Conservation (phyloP, 176 grass and related monocot genomes). For the Metroxylon sagu region DNA sequence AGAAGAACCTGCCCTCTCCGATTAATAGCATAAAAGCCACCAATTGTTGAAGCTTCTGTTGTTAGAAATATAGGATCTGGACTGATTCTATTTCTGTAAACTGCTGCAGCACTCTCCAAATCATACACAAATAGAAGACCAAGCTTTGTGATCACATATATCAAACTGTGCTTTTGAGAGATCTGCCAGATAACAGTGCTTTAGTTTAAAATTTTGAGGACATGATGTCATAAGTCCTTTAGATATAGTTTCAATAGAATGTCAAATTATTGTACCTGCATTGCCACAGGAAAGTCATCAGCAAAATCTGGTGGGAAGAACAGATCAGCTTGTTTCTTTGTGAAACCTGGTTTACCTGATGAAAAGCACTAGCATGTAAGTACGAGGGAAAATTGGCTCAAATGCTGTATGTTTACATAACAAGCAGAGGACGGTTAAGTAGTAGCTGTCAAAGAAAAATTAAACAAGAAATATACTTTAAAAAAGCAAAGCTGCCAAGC, state of each 20-base stretch:
- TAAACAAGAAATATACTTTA: no score
- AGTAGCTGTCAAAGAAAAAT: no score
- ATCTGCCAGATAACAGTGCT: slow-evolving; percentile 33
- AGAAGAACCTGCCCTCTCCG: slow-evolving; percentile 92
- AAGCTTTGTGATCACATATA: slow-evolving; percentile 95
- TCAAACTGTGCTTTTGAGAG: slow-evolving; percentile 87
- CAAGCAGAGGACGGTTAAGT: no score
- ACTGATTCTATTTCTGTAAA: slow-evolving; percentile 97
- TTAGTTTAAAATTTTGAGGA: no score
- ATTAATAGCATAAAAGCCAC: slow-evolving; percentile 97
- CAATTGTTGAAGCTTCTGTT: slow-evolving; percentile 61
- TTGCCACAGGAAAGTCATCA: slow-evolving; percentile 92
- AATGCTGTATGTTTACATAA: no score
- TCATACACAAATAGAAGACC: slow-evolving; percentile 96
- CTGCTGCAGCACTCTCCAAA: slow-evolving; percentile 80
- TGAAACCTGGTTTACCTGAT: slow-evolving; percentile 75
- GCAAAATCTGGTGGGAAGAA: slow-evolving; percentile 94
- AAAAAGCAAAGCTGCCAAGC: no score
- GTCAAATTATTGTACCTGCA: slow-evolving; percentile 48
- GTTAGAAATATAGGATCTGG: slow-evolving; percentile 98
- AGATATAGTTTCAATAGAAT: no score
- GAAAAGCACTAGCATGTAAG: no score
- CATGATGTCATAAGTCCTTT: no score
- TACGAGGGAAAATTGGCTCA: no score
- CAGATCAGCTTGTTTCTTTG: slow-evolving; percentile 95